These are phyloP conservation scores for Echinochloa phyllopogon DNA, from an alignment of 176 grass and related monocot species.

Conservation along the genomic window DNA sequence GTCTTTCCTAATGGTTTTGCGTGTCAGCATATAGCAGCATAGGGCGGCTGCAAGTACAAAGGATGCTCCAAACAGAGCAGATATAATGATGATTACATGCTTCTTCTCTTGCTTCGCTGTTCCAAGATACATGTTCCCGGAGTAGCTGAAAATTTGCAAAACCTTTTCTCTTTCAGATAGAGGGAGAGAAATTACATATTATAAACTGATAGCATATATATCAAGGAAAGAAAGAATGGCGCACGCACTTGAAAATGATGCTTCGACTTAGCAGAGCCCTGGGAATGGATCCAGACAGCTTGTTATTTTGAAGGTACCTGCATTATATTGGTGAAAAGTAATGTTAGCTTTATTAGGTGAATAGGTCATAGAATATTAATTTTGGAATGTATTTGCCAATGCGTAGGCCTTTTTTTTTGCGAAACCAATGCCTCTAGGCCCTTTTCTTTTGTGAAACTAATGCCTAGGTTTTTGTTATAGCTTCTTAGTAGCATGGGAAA, in stretches of 20 bases:
- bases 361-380: too few relatives aligned
- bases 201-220: not conserved
- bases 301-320: slow-evolving; percentile 88
- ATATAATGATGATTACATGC: slow-evolving; percentile 61
- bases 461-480: too few relatives aligned
- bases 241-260: slow-evolving; percentile 63
- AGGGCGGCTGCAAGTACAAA: slow-evolving; percentile 54
- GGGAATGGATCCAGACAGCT: slow-evolving; percentile 69
- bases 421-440: too few relatives aligned
- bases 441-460: too few relatives aligned
- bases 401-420: not conserved
- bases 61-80: slow-evolving; percentile 52
- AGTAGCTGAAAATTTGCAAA: slow-evolving; percentile 54
- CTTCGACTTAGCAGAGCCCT: slow-evolving; percentile 66
- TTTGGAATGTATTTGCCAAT: not conserved
- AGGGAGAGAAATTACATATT: too few relatives aligned
- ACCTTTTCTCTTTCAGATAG: not conserved
- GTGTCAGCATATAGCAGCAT: slow-evolving; percentile 55
- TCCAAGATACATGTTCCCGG: slow-evolving; percentile 55
- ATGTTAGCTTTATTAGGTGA: slow-evolving; percentile 8
- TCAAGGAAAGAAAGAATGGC: slow-evolving; percentile 12
- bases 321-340: slow-evolving; percentile 19
- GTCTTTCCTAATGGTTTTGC: slow-evolving; percentile 46
- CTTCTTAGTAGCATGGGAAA: too few relatives aligned
- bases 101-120: slow-evolving; percentile 52